These are phyloP conservation scores for Vitis rotundifolia DNA, from an alignment of 164 flowering plant genomes.

Conservation along the genomic window DNA sequence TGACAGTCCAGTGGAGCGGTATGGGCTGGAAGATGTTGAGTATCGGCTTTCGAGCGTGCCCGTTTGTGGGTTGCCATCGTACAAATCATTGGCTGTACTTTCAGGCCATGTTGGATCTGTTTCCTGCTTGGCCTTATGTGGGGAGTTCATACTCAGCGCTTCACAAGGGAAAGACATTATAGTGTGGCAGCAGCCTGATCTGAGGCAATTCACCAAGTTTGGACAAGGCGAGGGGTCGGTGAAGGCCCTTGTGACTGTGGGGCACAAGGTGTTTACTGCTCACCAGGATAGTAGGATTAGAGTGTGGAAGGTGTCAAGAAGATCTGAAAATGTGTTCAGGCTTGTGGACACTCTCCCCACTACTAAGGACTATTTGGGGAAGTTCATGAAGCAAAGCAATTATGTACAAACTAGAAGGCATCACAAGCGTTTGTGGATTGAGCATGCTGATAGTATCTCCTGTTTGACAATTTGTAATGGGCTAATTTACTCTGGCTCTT, in stretches of 20 bases:
- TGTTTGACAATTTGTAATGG: conserved; percentile 70
- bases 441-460: conserved; percentile 91
- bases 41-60: conserved; percentile 20
- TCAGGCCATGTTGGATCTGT: conserved; percentile 81
- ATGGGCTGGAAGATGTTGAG: conserved; percentile 11
- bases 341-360: conserved; percentile 82
- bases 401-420: conserved; percentile 81
- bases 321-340: conserved; percentile 73
- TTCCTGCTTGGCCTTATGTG: conserved; percentile 85
- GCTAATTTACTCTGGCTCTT: conserved; percentile 86
- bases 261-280: conserved; percentile 85
- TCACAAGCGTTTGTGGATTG: conserved; percentile 85
- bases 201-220: conserved; percentile 70
- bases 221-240: conserved; percentile 92
- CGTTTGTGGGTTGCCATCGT: conserved; percentile 22
- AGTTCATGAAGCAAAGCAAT: conserved; percentile 87
- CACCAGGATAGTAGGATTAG: conserved; percentile 88
- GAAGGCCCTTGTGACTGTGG: conserved; percentile 71
- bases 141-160: conserved; percentile 89
- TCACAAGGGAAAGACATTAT: conserved; percentile 92
- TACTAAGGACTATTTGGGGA: conserved; percentile 76
- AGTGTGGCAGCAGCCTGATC: conserved; percentile 97
- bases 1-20: too few species aligned
- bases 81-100: conserved; percentile 62
- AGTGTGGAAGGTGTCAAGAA: conserved; percentile 85